Evolutionary conservation across 1,284 basidiomycete genomes (phyloP), one percentile per base, ranked within the genome.

Genomic region (Fomitopsis pinicola): DNA sequence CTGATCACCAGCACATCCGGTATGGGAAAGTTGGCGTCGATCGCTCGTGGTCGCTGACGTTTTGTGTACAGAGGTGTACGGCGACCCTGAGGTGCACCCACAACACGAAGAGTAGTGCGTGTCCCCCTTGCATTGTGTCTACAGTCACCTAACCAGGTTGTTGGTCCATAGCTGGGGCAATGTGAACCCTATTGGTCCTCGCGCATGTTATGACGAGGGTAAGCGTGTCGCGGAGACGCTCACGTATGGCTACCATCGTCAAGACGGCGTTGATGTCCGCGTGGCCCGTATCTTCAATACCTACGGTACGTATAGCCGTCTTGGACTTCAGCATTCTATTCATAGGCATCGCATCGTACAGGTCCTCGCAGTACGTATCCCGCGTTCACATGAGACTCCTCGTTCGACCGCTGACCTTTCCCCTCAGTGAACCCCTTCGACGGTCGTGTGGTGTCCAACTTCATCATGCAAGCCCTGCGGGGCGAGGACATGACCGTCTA

Each of bases 141-240:
- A 15, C 33, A 44, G 60, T 68, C 38, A 68, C 52, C 15, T 61
- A 19, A 48, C 46, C n/a, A 28, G 46, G 10, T 48, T 30, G 26
- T 48, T 22, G 26, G 46, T 48, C 46, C 46, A 48, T 22, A 94
- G 92, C 77, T 97, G 95, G 95, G 95, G 97, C 54, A 91, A 98
- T 75, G 97, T 98, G 71, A 98, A 98, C 80, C 95, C 95, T 52
- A 97, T 96, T 67, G 96, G 97, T 33, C 94, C 94, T 62, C 90
- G 97, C 64, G 96, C 97, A 38, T 98, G 97, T 77, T 99, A 99
- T 74, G 97, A 99, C 71, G 97, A 99, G 80, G 97, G 94, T 58
- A 97, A 97, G 78, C 93, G 94, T 71, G 94, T 97, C 46, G 94
- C 94, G 53, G 94, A 97, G 78, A 97, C 95, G 12, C 78, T 98